Conservation (phyloP, 768 basidiomycete species). For the Termitomyces sp. region DNA sequence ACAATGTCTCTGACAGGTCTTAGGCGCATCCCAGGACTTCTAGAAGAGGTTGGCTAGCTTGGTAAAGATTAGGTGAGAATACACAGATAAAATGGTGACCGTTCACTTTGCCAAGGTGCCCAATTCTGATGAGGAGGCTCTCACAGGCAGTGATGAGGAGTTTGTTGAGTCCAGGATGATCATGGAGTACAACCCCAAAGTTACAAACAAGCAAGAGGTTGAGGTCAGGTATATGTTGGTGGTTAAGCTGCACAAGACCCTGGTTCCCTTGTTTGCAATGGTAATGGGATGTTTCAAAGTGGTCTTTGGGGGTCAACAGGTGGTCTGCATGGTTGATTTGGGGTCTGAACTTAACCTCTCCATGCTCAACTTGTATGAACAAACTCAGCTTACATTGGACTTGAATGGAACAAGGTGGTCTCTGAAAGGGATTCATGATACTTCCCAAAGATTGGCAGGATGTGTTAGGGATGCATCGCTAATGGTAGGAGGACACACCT, state of each 20-base stretch:
- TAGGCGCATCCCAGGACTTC: too few species aligned
- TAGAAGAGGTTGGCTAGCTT: too few species aligned
- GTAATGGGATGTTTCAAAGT: constrained; percentile 14
- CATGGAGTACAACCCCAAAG: background rate
- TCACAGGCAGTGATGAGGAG: too few species aligned
- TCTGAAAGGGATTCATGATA: constrained; percentile 23
- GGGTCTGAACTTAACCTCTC: constrained; percentile 27
- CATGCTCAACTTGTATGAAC: constrained; percentile 3
- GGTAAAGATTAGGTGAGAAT: too few species aligned
- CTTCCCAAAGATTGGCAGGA: constrained; percentile 15
- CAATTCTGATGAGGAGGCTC: too few species aligned
- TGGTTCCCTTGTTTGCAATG: constrained; percentile 14
- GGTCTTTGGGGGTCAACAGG: constrained; percentile 7
- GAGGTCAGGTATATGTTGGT: constrained; percentile 8
- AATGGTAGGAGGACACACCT: constrained; percentile 20
- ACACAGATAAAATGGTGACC: too few species aligned
- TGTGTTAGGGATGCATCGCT: constrained; percentile 19
- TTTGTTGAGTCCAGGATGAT: background rate
- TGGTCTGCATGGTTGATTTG: constrained; percentile 21
- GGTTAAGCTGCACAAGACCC: constrained; percentile 3
- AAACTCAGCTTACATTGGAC: constrained; percentile 13
- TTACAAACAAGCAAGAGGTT: background rate
- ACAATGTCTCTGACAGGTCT: too few species aligned
- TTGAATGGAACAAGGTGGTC: constrained; percentile 25
- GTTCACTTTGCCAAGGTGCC: too few species aligned